Evolutionary conservation across 2,329 filamentous ascomycete species (phyloP), one percentile per base, ranked within the genome.

Genomic region (Ophiostoma tasmaniense): DNA sequence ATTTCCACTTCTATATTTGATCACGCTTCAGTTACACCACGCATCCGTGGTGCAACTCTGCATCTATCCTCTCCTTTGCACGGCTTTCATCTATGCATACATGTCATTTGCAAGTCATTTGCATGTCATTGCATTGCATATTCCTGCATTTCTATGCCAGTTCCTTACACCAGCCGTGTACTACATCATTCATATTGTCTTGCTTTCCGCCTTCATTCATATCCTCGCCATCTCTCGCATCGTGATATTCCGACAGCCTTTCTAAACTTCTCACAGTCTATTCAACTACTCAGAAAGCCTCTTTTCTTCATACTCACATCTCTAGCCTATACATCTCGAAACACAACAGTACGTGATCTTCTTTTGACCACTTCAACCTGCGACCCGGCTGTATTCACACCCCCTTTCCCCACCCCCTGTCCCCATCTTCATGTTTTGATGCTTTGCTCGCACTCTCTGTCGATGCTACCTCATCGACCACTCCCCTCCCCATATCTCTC

Each of bases 301-400:
- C n/a, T n/a, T n/a, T n/a, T n/a, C n/a, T n/a, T n/a, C 45, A n/a
- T 55, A 55, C 50, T 55, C 11, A 55, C 50, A 25, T 4, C 22
- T 45, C 17, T 10, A 20, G 17, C 42, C n/a, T n/a, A n/a, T n/a
- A 45, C 42, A 55, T 75, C 74, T 76, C 79, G 78, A 81, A 81
- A 81, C 79, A 72, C 76, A 77, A 76, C 72, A 75, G 80, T 80
- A 80, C 75, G 79, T 80, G 78, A 78, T 78, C 74, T 74, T 75
- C 72, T 74, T 70, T 74, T 71, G 69, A 13, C 72, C 69, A 73
- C 72, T 75, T 75, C 74, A 76, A 73, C 75, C 72, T 76, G 74
- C 73, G 72, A 76, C 50, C 75, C 74, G 73, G 73, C 75, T 76
- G 74, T 74, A 75, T 72, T 75, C 73, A 72, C 73, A 69, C 68